phyloP scores from a whole-genome alignment of 345 rosid species.

The Streptanthus diversifolius region DNA sequence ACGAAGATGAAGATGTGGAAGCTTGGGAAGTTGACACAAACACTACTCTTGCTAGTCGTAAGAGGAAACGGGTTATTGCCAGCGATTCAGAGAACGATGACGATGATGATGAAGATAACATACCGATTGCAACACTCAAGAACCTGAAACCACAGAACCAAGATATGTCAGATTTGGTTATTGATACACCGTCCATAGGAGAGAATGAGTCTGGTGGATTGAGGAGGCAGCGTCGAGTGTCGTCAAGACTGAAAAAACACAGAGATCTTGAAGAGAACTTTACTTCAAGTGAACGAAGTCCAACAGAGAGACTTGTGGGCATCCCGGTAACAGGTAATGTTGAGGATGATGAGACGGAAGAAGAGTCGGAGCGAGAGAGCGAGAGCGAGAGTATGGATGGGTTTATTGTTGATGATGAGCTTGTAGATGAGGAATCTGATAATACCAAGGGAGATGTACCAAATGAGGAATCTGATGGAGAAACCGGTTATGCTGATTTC shows the following conservation, averaged over 20 bases:
- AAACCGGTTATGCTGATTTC: constrained; percentile 32
- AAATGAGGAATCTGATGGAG: constrained; percentile 44
- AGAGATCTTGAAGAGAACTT: constrained; percentile 1
- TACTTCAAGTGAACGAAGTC: constrained; percentile 20
- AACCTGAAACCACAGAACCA: constrained; percentile 29
- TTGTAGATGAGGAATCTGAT: constrained; percentile 2
- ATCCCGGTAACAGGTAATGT: constrained; percentile 35
- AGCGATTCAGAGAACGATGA: constrained; percentile 61
- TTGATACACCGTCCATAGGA: background rate
- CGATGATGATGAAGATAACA: constrained; percentile 47
- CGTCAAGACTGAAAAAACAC: constrained; percentile 38
- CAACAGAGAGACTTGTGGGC: constrained; percentile 25
- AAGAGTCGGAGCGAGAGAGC: constrained; percentile 36
- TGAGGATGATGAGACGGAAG: constrained; percentile 43
- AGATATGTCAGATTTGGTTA: background rate
- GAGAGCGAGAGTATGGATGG: constrained; percentile 48
- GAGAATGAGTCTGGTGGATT: constrained; percentile 16
- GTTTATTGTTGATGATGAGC: constrained; percentile 46
- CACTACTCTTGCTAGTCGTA: constrained; percentile 28
- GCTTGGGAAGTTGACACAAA: constrained; percentile 20
- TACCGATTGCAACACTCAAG: constrained; percentile 47
- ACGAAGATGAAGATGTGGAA: constrained; percentile 39
- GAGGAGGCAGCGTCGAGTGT: constrained; percentile 32
- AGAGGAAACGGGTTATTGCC: constrained; percentile 57
- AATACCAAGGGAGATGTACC: background rate